Evolutionary conservation across 192 early-diverging fungal genomes (phyloP).

Genomic region (Gamsiella multidivaricata): DNA sequence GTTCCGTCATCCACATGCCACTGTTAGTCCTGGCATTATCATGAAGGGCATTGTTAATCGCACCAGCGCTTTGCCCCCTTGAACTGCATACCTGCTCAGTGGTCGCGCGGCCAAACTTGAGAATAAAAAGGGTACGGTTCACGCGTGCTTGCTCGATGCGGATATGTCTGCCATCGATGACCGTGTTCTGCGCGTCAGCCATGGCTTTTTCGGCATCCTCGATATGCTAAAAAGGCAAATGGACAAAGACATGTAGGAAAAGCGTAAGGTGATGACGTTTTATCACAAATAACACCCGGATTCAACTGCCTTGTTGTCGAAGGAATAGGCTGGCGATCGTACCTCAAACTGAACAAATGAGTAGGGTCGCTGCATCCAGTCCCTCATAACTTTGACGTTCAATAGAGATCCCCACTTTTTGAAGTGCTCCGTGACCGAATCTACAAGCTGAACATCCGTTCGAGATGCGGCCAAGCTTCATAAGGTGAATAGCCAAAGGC

Average conservation of each 20-base stretch:
- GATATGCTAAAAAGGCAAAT: slow-evolving; percentile 47
- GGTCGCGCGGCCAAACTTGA: slow-evolving; percentile 52
- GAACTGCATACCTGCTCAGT: slow-evolving; percentile 54
- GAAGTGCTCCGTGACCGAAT: slow-evolving; percentile 70
- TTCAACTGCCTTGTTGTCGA: too few relatives aligned
- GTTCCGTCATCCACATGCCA: not conserved
- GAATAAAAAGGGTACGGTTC: slow-evolving; percentile 77
- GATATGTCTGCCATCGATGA: slow-evolving; percentile 75
- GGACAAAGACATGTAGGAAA: too few relatives aligned
- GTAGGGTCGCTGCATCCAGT: slow-evolving; percentile 77
- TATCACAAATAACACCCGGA: too few relatives aligned
- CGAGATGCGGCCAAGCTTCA: slow-evolving; percentile 63
- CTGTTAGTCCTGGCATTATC: not conserved
- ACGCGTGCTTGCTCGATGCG: slow-evolving; percentile 82
- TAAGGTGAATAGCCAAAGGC: not conserved
- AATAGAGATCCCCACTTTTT: slow-evolving; percentile 69
- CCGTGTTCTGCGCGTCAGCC: slow-evolving; percentile 70
- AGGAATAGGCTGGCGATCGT: not conserved
- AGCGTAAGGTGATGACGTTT: too few relatives aligned
- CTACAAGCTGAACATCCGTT: slow-evolving; percentile 63
- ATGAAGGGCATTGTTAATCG: too few relatives aligned
- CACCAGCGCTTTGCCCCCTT: not conserved
- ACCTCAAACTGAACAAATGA: slow-evolving; percentile 85
- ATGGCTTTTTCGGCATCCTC: slow-evolving; percentile 69
- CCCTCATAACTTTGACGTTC: slow-evolving; percentile 80